phyloP scores from a whole-genome alignment of 2,329 filamentous ascomycete species.

The Coniochaeta prunicola region DNA sequence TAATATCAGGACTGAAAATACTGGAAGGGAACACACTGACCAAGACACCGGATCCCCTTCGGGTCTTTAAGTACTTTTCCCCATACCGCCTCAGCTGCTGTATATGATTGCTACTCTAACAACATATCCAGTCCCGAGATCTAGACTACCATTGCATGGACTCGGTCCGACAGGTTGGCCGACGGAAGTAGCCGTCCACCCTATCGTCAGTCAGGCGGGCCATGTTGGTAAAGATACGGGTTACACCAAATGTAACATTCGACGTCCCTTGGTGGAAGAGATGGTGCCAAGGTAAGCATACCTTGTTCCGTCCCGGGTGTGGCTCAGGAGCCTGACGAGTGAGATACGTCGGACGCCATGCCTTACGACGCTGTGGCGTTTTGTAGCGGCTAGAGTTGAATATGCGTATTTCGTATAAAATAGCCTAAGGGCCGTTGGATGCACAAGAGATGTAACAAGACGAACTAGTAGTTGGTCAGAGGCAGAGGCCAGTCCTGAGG shows the following conservation, averaged over 20 bases:
- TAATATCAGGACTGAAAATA: too few species aligned
- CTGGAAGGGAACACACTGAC: not conserved
- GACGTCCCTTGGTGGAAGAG: not conserved
- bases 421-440: not conserved
- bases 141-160: not conserved
- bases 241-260: not conserved
- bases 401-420: not conserved
- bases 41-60: not conserved
- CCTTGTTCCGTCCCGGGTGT: not conserved
- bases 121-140: too few species aligned
- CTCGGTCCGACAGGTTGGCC: not conserved
- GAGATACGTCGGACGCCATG: not conserved
- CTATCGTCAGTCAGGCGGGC: not conserved
- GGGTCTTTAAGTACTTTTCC: not conserved
- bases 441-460: not conserved
- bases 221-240: not conserved
- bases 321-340: not conserved
- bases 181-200: not conserved
- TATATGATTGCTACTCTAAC: too few species aligned
- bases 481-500: too few species aligned
- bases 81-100: not conserved
- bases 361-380: not conserved
- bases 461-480: not conserved
- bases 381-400: not conserved
- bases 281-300: not conserved